Conservation (phyloP, 176 grass and related monocot species). For the Ensete ventricosum region DNA sequence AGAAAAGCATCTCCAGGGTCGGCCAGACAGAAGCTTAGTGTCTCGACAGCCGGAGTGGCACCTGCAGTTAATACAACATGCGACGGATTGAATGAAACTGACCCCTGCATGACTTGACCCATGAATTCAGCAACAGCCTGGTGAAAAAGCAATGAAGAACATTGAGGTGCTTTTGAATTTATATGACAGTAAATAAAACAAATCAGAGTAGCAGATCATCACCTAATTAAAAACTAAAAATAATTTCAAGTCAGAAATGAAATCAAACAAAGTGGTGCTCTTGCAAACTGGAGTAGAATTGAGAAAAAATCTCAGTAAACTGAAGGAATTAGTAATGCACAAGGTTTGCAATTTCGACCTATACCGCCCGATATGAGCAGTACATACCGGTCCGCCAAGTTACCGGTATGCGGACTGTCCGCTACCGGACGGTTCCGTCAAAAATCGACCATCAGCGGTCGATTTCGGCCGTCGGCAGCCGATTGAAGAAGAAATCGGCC, state of each 20-base stretch:
- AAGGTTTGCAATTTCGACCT: too few relatives aligned
- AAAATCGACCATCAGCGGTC: too few relatives aligned
- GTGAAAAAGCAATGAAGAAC: constrained; percentile 19
- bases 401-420: too few relatives aligned
- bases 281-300: too few relatives aligned
- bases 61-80: constrained; percentile 80
- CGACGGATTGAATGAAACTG: constrained; percentile 61
- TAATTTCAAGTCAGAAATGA: background rate
- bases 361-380: too few relatives aligned
- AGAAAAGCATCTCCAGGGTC: constrained; percentile 94
- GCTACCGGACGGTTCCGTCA: too few relatives aligned
- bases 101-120: constrained; percentile 61
- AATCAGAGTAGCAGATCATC: background rate
- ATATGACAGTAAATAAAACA: background rate
- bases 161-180: background rate
- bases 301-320: too few relatives aligned
- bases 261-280: background rate
- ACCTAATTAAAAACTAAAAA: background rate
- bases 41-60: constrained; percentile 86
- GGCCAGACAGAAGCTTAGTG: constrained; percentile 83
- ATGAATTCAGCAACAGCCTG: constrained; percentile 93
- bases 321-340: too few relatives aligned
- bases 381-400: too few relatives aligned
- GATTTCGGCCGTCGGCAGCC: too few relatives aligned
- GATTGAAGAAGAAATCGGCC: too few relatives aligned